Evolutionary conservation across 495 filamentous ascomycete genomes (phyloP).

Genomic region (Immersiella caudata): DNA sequence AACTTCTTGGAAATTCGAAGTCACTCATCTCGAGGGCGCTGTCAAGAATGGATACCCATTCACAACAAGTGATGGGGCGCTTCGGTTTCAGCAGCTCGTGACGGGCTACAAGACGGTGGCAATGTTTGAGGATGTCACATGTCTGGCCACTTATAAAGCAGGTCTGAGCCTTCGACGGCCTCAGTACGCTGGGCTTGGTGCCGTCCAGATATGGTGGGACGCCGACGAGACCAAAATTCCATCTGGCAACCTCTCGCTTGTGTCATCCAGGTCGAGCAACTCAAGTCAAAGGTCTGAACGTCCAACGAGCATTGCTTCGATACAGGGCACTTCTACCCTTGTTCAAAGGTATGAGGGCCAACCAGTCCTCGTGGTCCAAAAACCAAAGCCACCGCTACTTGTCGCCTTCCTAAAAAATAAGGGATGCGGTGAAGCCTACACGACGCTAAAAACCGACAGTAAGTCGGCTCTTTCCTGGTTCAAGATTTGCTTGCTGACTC

Average conservation of each 20-base stretch:
- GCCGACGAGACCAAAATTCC: neutral
- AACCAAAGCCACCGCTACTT: neutral
- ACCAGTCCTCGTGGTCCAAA: neutral
- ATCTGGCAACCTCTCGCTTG: neutral
- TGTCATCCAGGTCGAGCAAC: neutral
- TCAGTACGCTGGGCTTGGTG: neutral
- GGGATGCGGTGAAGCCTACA: neutral
- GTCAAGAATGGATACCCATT: neutral
- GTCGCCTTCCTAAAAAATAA: slow-evolving; percentile 7
- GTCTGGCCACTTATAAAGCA: neutral
- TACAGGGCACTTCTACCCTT: neutral
- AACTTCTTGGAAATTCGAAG: neutral
- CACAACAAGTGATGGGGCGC: neutral
- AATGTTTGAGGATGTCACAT: neutral
- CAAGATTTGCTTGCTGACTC: neutral
- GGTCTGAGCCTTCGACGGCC: neutral
- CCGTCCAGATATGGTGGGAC: neutral
- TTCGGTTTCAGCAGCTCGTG: slow-evolving; percentile 7
- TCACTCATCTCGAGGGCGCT: neutral
- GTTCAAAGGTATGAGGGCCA: neutral
- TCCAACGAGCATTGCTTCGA: neutral
- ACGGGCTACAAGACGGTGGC: slow-evolving; percentile 8
- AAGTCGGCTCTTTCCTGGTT: neutral
- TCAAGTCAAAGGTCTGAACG: neutral
- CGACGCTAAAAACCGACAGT: slow-evolving; percentile 7